Conservation (phyloP, 139 green algal genomes). For the Chlorella vulgaris region DNA sequence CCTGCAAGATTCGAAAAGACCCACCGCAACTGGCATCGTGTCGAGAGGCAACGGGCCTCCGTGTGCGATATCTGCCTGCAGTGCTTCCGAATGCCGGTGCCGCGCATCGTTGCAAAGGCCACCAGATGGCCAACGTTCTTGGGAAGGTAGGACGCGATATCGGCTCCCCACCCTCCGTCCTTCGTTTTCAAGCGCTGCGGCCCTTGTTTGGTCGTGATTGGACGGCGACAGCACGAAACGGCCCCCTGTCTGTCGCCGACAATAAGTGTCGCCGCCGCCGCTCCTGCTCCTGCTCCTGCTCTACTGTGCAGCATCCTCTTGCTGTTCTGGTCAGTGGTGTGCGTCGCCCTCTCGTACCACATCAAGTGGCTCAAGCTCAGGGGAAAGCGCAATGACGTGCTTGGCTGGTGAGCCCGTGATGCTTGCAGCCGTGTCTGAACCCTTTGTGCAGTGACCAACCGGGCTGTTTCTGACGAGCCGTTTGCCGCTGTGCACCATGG, state of each 20-base stretch:
- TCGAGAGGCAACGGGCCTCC: neutral
- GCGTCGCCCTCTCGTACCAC: slow-evolving; percentile 45
- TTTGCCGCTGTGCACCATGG: too few relatives aligned
- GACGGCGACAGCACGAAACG: too few relatives aligned
- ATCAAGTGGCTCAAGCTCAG: slow-evolving; percentile 59
- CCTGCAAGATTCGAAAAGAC: too few relatives aligned
- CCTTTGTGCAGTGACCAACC: too few relatives aligned
- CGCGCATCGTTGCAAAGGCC: neutral
- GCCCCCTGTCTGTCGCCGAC: neutral
- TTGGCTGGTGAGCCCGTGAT: slow-evolving; percentile 60
- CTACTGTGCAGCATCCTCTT: slow-evolving; percentile 31
- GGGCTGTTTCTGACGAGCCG: too few relatives aligned
- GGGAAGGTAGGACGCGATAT: neutral
- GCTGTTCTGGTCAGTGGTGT: slow-evolving; percentile 69
- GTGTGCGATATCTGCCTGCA: neutral
- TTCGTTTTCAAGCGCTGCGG: neutral
- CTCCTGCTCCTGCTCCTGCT: neutral
- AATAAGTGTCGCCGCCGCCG: too few relatives aligned
- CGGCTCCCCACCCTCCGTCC: neutral
- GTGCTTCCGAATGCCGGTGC: neutral
- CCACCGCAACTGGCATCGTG: too few relatives aligned
- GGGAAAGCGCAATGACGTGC: slow-evolving; percentile 60
- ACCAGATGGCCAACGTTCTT: slow-evolving; percentile 41
- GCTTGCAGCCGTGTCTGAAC: too few relatives aligned
- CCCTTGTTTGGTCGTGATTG: neutral